These are phyloP conservation scores for Cutaneotrichosporon spelunceum DNA, from an alignment of 1,284 basidiomycete genomes.

Conservation along the genomic window DNA sequence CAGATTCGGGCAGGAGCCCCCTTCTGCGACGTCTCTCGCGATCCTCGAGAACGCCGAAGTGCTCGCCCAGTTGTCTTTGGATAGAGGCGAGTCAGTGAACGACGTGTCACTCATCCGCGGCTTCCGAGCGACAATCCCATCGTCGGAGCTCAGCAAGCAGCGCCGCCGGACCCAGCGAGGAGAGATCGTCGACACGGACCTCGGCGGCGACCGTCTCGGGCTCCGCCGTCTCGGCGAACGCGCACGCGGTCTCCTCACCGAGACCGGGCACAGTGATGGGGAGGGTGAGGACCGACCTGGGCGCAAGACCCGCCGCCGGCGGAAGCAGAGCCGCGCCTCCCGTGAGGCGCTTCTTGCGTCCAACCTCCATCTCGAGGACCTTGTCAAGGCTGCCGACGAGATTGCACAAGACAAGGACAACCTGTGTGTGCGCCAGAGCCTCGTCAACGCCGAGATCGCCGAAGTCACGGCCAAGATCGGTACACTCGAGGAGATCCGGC, in stretches of 20 bases:
- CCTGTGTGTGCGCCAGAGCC: constrained; percentile 73
- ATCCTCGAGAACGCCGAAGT: constrained; percentile 77
- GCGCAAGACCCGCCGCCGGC: constrained; percentile 57
- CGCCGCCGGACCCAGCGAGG: constrained; percentile 69
- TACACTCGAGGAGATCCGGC: constrained; percentile 74
- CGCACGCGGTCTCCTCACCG: constrained; percentile 66
- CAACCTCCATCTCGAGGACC: constrained; percentile 73
- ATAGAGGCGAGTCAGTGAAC: constrained; percentile 47
- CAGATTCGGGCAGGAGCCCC: constrained; percentile 45
- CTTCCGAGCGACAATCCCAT: constrained; percentile 87
- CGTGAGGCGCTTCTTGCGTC: constrained; percentile 62
- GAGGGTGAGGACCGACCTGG: constrained; percentile 42
- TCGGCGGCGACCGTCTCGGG: constrained; percentile 67
- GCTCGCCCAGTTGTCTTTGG: constrained; percentile 65
- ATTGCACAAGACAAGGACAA: constrained; percentile 86
- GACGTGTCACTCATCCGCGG: constrained; percentile 67
- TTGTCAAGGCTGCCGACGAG: constrained; percentile 74
- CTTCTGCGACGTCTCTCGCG: constrained; percentile 76
- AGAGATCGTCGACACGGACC: constrained; percentile 56
- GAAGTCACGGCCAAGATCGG: constrained; percentile 87
- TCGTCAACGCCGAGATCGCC: constrained; percentile 77
- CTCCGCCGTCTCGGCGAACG: constrained; percentile 72
- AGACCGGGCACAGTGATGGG: constrained; percentile 17
- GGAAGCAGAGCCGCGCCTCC: constrained; percentile 62
- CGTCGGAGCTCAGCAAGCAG: constrained; percentile 70